Conservation (phyloP, 129 eudicot genomes). For the Erigeron canadensis region DNA sequence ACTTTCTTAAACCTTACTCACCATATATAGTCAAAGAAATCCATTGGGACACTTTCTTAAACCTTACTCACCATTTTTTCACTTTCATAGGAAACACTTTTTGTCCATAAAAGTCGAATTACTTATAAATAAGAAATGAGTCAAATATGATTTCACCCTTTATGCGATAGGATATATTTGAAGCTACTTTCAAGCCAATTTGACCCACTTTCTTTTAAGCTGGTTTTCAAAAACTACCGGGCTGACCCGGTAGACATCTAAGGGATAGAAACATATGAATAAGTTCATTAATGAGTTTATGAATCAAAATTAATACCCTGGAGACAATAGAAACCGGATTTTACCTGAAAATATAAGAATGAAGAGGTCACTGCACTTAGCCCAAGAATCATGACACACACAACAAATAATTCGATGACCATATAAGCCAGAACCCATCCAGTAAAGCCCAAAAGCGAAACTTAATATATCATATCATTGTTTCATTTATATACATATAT, state of each 20-base stretch:
- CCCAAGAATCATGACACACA: constrained; percentile 77
- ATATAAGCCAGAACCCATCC: constrained; percentile 78
- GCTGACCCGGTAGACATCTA: too few species aligned
- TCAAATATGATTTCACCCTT: neutral
- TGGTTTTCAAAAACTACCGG: too few species aligned
- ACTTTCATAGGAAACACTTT: neutral
- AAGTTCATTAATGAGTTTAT: neutral
- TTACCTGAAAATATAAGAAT: constrained; percentile 93
- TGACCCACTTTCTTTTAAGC: neutral
- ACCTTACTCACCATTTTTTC: too few species aligned
- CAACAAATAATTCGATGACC: constrained; percentile 77
- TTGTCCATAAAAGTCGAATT: neutral
- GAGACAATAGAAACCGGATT: constrained; percentile 4
- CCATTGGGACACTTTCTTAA: too few species aligned
- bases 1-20: too few species aligned
- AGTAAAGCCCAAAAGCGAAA: constrained; percentile 77
- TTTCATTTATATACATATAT: too few species aligned
- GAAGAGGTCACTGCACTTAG: constrained; percentile 88
- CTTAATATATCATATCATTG: too few species aligned
- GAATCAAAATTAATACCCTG: neutral
- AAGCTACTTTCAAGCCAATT: neutral
- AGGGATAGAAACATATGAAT: too few species aligned
- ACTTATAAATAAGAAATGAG: neutral
- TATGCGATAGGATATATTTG: neutral
- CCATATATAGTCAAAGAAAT: too few species aligned